These are phyloP conservation scores for Ustilago esculenta DNA, from an alignment of 1,284 basidiomycete species.

Conservation along the genomic window DNA sequence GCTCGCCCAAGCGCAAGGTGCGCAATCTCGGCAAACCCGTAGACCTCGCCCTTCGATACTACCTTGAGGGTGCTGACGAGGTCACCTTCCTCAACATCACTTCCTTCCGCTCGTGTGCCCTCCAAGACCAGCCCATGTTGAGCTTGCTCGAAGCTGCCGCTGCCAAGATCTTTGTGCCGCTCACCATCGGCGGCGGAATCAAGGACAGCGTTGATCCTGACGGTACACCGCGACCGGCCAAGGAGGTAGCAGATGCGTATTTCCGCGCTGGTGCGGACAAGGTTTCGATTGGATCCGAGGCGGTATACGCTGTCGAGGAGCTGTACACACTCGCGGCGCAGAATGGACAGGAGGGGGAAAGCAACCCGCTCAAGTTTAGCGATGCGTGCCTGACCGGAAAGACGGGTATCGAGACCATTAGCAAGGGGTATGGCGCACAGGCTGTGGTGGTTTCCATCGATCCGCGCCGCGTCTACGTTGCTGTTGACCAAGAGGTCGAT, in stretches of 20 bases:
- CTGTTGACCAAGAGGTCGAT: conserved; percentile 70
- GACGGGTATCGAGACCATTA: conserved; percentile 93
- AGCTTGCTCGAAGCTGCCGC: conserved; percentile 90
- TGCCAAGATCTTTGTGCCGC: conserved; percentile 91
- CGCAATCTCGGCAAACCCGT: conserved; percentile 98
- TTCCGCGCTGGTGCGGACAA: conserved; percentile 97
- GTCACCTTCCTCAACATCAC: conserved; percentile 98
- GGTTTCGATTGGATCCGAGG: conserved; percentile 94
- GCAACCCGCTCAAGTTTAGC: conserved; percentile 49
- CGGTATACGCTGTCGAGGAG: conserved; percentile 90
- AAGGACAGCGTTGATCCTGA: conserved; percentile 96
- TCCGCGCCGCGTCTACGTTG: conserved; percentile 87
- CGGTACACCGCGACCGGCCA: conserved; percentile 83
- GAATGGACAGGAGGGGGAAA: conserved; percentile 71
- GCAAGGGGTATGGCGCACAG: conserved; percentile 89
- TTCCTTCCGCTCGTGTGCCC: conserved; percentile 93
- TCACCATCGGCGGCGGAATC: conserved; percentile 98
- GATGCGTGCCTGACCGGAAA: conserved; percentile 61
- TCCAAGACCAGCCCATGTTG: conserved; percentile 97
- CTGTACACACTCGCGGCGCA: conserved; percentile 76
- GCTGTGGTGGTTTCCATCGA: conserved; percentile 98
- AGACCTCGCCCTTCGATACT: conserved; percentile 87
- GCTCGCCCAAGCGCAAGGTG: conserved; percentile 73
- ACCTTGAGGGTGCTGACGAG: conserved; percentile 90
- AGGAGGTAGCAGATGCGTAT: conserved; percentile 94